Percentiles rank a stretch among this genome's conserved stretches.
phyloP scores from a whole-genome alignment of 2,329 filamentous ascomycete species.

The Claviceps sp. region DNA sequence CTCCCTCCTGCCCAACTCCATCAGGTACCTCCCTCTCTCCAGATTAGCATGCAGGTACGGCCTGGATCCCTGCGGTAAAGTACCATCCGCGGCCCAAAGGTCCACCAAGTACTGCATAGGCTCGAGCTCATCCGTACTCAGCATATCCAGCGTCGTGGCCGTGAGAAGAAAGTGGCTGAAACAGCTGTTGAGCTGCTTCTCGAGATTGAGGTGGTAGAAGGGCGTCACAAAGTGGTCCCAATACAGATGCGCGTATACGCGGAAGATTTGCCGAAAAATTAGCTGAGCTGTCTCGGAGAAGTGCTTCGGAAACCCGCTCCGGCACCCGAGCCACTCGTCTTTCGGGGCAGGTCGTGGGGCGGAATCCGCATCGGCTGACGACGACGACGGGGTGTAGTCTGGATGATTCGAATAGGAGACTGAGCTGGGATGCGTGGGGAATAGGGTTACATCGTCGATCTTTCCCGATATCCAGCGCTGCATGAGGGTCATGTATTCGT shows the following conservation, averaged over 20 bases:
- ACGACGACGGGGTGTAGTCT: slow-evolving; percentile 23
- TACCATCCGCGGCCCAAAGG: slow-evolving; percentile 72
- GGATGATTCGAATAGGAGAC: slow-evolving; percentile 48
- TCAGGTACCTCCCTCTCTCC: slow-evolving; percentile 9
- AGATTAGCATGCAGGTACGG: slow-evolving; percentile 46
- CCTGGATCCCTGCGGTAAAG: slow-evolving; percentile 58
- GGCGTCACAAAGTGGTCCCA: slow-evolving; percentile 79
- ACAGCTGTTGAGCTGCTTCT: slow-evolving; percentile 67
- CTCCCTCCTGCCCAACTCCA: slow-evolving; percentile 3
- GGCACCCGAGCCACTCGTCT: slow-evolving; percentile 67
- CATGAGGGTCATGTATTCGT: slow-evolving; percentile 82
- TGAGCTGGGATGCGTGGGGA: slow-evolving; percentile 64
- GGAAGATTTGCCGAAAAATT: slow-evolving; percentile 92
- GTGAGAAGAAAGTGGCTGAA: slow-evolving; percentile 71
- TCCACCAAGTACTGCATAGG: slow-evolving; percentile 86
- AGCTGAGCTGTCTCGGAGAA: slow-evolving; percentile 77
- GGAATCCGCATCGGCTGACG: slow-evolving; percentile 30
- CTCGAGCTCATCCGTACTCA: slow-evolving; percentile 74
- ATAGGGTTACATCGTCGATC: slow-evolving; percentile 70
- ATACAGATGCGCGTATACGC: slow-evolving; percentile 90
- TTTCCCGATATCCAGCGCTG: slow-evolving; percentile 92
- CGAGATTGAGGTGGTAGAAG: slow-evolving; percentile 63
- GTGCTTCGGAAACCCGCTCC: slow-evolving; percentile 73
- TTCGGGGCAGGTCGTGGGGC: slow-evolving; percentile 27
- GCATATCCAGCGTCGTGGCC: slow-evolving; percentile 61